These are phyloP conservation scores for Iris pallida DNA, from an alignment of 116 monocot genomes.

Conservation along the genomic window DNA sequence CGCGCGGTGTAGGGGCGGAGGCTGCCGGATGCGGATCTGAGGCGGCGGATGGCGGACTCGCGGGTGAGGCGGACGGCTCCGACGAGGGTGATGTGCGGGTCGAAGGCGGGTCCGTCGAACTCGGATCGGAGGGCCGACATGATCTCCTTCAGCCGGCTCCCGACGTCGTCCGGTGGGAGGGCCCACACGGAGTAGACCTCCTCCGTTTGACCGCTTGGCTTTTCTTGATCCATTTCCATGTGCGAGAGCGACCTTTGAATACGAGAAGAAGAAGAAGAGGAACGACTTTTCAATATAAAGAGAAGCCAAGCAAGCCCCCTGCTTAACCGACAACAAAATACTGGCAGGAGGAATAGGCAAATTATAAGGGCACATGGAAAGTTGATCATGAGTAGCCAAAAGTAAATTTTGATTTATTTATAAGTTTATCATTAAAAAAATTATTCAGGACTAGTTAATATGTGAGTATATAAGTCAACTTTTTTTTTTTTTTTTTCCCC, in stretches of 20 bases:
- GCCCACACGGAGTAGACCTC: slow-evolving; percentile 55
- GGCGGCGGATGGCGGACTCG: slow-evolving; percentile 16
- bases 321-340: not conserved
- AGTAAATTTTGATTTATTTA: too few species aligned
- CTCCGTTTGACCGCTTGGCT: not conserved
- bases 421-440: too few species aligned
- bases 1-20: slow-evolving; percentile 31
- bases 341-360: too few species aligned
- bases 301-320: not conserved
- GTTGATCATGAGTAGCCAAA: too few species aligned
- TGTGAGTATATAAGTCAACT: too few species aligned
- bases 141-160: slow-evolving; percentile 30
- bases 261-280: not conserved
- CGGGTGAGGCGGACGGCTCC: slow-evolving; percentile 30
- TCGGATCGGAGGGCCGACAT: slow-evolving; percentile 48
- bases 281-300: not conserved
- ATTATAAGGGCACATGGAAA: too few species aligned
- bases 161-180: slow-evolving; percentile 38
- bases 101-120: slow-evolving; percentile 51
- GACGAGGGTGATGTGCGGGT: slow-evolving; percentile 65
- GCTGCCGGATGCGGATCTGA: slow-evolving; percentile 27
- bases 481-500: too few species aligned
- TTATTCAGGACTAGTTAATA: too few species aligned
- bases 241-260: not conserved
- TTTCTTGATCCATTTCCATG: not conserved